Conservation (phyloP, 345 rosid species). For the Citrus mangshanensis region DNA sequence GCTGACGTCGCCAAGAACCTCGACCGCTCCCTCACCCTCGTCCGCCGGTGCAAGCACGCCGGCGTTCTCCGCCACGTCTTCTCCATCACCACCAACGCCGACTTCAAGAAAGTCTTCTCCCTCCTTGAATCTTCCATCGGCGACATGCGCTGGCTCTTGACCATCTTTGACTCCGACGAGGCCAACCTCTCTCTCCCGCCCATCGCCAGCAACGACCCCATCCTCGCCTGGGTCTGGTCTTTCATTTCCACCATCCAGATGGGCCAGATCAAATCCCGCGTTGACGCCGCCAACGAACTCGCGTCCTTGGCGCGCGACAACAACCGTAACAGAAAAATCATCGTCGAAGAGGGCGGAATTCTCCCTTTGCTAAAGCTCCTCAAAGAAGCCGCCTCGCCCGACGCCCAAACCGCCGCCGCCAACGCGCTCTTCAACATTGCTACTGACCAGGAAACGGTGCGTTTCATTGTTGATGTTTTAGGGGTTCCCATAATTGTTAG, state of each 20-base stretch:
- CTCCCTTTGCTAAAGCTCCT: conserved; percentile 47
- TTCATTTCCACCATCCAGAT: conserved; percentile 43
- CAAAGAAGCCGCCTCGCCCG: conserved; percentile 47
- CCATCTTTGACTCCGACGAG: conserved; percentile 44
- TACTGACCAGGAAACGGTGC: conserved; percentile 35
- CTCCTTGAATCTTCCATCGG: conserved; percentile 55
- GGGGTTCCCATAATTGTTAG: conserved; percentile 45
- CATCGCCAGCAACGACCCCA: conserved; percentile 64
- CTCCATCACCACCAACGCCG: conserved; percentile 50
- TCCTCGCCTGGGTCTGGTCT: conserved; percentile 70
- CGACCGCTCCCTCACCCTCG: conserved; percentile 52
- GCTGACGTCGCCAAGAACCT: conserved; percentile 57
- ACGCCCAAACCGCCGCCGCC: conserved; percentile 51
- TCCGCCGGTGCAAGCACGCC: conserved; percentile 47
- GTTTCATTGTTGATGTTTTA: conserved; percentile 28
- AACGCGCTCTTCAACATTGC: conserved; percentile 35
- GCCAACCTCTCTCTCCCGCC: conserved; percentile 51
- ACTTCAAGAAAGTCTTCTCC: conserved; percentile 46
- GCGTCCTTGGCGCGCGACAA: conserved; percentile 50
- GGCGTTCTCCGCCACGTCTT: conserved; percentile 58
- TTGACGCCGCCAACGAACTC: conserved; percentile 50
- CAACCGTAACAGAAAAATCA: conserved; percentile 57
- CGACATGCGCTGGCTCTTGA: conserved; percentile 57
- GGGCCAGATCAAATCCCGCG: conserved; percentile 44
- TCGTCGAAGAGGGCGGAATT: conserved; percentile 58